Conservation (phyloP, 805 yeast species). For the Candida cerambycidarum region DNA sequence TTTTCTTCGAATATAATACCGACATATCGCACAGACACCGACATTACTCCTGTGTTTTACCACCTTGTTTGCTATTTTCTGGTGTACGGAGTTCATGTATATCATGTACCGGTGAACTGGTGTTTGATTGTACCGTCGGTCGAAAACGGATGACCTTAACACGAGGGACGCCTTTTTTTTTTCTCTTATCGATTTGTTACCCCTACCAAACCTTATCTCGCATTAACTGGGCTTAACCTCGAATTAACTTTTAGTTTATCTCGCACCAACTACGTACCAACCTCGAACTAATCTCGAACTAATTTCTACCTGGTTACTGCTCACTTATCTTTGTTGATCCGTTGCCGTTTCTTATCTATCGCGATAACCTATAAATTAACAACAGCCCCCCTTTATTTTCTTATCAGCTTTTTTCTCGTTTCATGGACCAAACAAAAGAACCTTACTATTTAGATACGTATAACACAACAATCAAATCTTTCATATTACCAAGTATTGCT, state of each 20-base stretch:
- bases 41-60: too few species aligned
- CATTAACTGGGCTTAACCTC: not conserved
- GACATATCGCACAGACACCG: too few species aligned
- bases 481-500: conserved; percentile 13
- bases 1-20: too few species aligned
- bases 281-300: not conserved
- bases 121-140: not conserved
- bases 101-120: not conserved
- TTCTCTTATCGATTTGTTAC: too few species aligned
- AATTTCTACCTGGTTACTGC: not conserved
- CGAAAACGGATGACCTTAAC: not conserved
- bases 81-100: not conserved
- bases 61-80: not conserved
- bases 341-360: conserved; percentile 2
- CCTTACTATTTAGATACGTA: conserved; percentile 17
- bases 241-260: too few species aligned
- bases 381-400: not conserved
- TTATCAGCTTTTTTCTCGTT: not conserved
- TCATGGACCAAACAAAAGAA: conserved; percentile 12
- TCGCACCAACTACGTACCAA: too few species aligned
- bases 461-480: conserved; percentile 17
- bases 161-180: too few species aligned
- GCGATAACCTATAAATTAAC: conserved; percentile 1
- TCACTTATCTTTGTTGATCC: not conserved
- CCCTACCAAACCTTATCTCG: not conserved